These are phyloP conservation scores for Malassezia psittaci DNA, from an alignment of 1,284 basidiomycete species.

Conservation along the genomic window DNA sequence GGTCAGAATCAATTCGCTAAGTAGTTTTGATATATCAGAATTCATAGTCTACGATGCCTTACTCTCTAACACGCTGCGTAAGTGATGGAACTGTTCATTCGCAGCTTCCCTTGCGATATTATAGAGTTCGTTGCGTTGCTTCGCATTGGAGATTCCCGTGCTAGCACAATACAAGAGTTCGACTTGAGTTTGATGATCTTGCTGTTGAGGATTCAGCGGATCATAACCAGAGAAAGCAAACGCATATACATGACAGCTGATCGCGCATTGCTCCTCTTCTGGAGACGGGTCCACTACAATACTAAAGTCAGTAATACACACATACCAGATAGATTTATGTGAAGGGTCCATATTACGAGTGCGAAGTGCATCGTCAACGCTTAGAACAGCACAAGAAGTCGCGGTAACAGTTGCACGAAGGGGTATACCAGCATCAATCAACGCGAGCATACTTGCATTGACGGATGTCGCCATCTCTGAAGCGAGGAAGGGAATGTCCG, in stretches of 20 bases:
- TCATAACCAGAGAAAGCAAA: conserved; percentile 28
- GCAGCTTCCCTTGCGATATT: not conserved
- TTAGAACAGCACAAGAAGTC: conserved; percentile 49
- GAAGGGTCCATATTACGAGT: not conserved
- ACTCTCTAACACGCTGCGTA: no score
- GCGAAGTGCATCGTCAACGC: conserved; percentile 12
- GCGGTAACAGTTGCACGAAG: conserved; percentile 50
- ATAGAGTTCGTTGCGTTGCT: not conserved
- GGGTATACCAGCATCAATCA: conserved; percentile 51
- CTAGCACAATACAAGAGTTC: conserved; percentile 8
- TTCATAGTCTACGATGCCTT: no score
- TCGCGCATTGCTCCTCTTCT: conserved; percentile 24
- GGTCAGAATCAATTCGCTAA: not conserved
- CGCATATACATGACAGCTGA: conserved; percentile 36
- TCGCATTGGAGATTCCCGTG: not conserved
- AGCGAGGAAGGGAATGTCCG: conserved; percentile 36
- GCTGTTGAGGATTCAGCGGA: not conserved
- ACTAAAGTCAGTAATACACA: conserved; percentile 12
- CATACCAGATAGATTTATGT: not conserved
- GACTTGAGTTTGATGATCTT: not conserved
- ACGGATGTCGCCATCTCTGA: conserved; percentile 51
- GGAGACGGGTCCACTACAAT: conserved; percentile 36
- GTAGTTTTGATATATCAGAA: not conserved
- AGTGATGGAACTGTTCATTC: no score
- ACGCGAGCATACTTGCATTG: conserved; percentile 53